Base-by-base conservation (phyloP, 352 stramenopile genomes). In the Pythium myriotylum region DNA sequence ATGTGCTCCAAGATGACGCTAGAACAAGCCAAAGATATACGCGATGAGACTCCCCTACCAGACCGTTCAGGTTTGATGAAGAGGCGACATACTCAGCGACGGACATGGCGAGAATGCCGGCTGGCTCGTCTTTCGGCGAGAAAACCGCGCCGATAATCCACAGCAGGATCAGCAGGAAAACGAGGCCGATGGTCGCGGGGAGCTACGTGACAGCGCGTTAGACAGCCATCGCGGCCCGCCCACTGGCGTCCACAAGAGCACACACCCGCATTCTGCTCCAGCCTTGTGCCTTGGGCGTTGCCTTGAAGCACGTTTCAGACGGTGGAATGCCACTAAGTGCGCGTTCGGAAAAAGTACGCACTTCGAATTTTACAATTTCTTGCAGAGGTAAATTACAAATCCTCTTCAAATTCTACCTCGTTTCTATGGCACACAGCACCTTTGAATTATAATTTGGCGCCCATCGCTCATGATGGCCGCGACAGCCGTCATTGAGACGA, bases 1-100 rank as follows among this genome's bases (percentile, higher is more conserved):
- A 95, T 95, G 54, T 95, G 87, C 48, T 76, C 70, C 39, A 95
- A 61, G 50, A 95, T 95, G 50, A 84, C 85, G 64, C 87, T 95
- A 32, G 8, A 59, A 2, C 40, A 49, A 35, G 10, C 22, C 39
- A 12, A 2, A 35, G 8, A 22, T 19, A 62, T 13, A 35, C 29
- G 29, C 29, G 29, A 10, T 35, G 29, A 35, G 29, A 35, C 29
- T 35, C 5, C 29, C 29, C 10, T 10, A 10, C 29, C 5, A 35
- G 29, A 35, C 29, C 29, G 29, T 10, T 10, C 10, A 10, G 10
- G 29, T 5, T 10, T 35, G 29, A 35, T 5, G 5, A 5, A 10
- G 29, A 1, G 23, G 39, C 10, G 13, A 59, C 27, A 27, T 23
- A 45, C 86, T 92, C 79, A 35, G 76, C 84, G 27, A 95, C 83